A percentile compares a stretch with the other conserved stretches of the same genome.
These are phyloP conservation scores for Exsudoporus frostii DNA, from an alignment of 768 basidiomycete genomes.

Conservation along the genomic window DNA sequence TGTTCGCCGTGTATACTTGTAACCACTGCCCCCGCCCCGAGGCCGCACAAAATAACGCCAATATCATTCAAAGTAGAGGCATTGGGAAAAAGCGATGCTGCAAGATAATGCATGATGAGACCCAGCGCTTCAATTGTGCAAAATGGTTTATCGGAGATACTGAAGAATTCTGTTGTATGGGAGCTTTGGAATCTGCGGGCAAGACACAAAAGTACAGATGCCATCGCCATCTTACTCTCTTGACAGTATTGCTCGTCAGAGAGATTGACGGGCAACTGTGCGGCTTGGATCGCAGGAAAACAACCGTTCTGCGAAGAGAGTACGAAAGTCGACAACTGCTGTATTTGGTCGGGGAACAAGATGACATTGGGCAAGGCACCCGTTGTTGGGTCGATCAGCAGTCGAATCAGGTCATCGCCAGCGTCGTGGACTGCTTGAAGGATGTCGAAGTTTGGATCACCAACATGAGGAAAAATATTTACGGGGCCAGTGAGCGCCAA, in stretches of 20 bases:
- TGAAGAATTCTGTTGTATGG: conserved; percentile 23
- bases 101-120: conserved; percentile 47
- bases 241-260: conserved; percentile 24
- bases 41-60: conserved; percentile 44
- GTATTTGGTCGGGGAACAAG: conserved; percentile 40
- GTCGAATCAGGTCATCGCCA: conserved; percentile 31
- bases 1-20: conserved; percentile 18
- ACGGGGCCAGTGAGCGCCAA: conserved; percentile 19
- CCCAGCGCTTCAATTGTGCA: conserved; percentile 36
- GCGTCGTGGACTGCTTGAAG: conserved; percentile 34
- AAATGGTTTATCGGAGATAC: conserved; percentile 26
- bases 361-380: conserved; percentile 42
- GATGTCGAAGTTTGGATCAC: conserved; percentile 35
- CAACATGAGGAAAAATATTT: conserved; percentile 24
- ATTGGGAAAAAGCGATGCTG: conserved; percentile 42
- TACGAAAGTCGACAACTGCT: conserved; percentile 34
- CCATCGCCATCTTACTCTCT: conserved; percentile 33
- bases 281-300: conserved; percentile 33
- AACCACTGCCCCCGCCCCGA: conserved; percentile 23
- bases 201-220: conserved; percentile 42
- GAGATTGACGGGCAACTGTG: conserved; percentile 21
- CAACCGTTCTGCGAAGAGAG: conserved; percentile 35
- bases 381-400: conserved; percentile 34
- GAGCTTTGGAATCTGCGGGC: conserved; percentile 43
- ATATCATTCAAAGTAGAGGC: conserved; percentile 50